Base-by-base conservation (phyloP, 2,329 filamentous ascomycete genomes). In the Trichoderma aggressivum region DNA sequence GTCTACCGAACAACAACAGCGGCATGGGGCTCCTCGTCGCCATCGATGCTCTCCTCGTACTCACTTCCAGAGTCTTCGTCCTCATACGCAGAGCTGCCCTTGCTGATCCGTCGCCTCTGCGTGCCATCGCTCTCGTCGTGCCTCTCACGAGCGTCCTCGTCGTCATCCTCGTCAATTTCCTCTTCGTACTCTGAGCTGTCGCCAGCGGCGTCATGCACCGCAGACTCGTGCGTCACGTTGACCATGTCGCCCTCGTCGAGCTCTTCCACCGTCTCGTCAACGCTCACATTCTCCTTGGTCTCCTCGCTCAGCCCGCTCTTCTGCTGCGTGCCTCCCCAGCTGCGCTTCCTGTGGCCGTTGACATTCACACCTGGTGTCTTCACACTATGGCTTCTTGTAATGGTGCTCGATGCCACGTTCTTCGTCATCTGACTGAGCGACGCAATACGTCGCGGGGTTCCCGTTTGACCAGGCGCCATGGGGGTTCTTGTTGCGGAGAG, bases 361-460 rank as follows among this genome's bases (percentile, higher is more conserved):
- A 73, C 75, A 26, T 75, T 72, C 39, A 75, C 78, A 5, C 82
- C 83, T 32, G 89, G 86, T 26, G 88, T 89, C 76, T 92, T 90
- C 74, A 94, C 91, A 71, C 92, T 94, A 79, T 94, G 91, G 79
- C 91, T 94, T 72, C 92, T 87, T 82, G 91, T 91, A 74, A 97
- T 85, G 60, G 88, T 89, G 24, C 88, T 86, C 8, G 82, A 83
- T 7, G 89, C 84, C 39, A 88, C 85, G 77, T 96, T 95, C 79
- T 91, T 90, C 68, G 89, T 93, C 75, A 98, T 97, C 81, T 98
- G 93, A 79, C 92, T 97, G 43, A 98, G 88, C 64, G 94, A 97
- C 72, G 97, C 88, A 77, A 98, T 98, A 62, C 96, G 90, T 53
- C 95, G 88, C 78, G 90, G 87, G 78, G 90, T 85, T 77, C 88